Evolutionary conservation across 768 basidiomycete species (phyloP).

Genomic region (Exsudoporus frostii): DNA sequence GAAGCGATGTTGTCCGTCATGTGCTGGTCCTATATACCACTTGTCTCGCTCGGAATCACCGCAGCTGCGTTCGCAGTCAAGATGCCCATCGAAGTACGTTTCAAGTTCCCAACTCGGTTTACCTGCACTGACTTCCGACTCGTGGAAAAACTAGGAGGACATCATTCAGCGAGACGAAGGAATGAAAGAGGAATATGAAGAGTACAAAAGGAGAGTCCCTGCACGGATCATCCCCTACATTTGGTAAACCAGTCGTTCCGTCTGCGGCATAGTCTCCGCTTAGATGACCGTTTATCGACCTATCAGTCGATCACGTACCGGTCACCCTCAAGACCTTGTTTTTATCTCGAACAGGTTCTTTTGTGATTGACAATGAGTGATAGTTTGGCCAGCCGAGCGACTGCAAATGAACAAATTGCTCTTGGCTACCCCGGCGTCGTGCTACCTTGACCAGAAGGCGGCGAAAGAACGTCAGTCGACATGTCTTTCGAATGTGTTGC

Average conservation of each 20-base stretch:
- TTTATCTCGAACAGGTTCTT: no score
- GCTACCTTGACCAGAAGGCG: background rate
- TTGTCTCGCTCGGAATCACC: conserved; percentile 14
- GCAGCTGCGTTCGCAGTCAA: conserved; percentile 17
- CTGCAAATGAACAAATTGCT: background rate
- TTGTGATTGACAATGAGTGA: no score
- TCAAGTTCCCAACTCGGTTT: background rate
- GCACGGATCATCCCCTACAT: conserved; percentile 23
- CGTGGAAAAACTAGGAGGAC: conserved; percentile 16
- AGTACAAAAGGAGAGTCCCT: conserved; percentile 23
- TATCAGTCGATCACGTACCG: background rate
- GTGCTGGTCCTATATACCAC: conserved; percentile 27
- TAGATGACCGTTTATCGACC: background rate
- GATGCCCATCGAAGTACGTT: conserved; percentile 28
- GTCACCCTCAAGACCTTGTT: no score
- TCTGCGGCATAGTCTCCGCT: background rate
- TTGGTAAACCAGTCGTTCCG: conserved; percentile 3
- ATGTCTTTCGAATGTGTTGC: no score
- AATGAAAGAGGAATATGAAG: conserved; percentile 15
- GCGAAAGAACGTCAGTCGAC: no score
- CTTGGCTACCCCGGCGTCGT: background rate
- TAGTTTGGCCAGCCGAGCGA: no score
- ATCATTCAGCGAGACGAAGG: conserved; percentile 19
- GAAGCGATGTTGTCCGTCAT: conserved; percentile 11
- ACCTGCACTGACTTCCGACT: background rate